These are phyloP conservation scores for Daldinia eschscholtzii DNA, from an alignment of 2,329 filamentous ascomycete species.

Conservation along the genomic window DNA sequence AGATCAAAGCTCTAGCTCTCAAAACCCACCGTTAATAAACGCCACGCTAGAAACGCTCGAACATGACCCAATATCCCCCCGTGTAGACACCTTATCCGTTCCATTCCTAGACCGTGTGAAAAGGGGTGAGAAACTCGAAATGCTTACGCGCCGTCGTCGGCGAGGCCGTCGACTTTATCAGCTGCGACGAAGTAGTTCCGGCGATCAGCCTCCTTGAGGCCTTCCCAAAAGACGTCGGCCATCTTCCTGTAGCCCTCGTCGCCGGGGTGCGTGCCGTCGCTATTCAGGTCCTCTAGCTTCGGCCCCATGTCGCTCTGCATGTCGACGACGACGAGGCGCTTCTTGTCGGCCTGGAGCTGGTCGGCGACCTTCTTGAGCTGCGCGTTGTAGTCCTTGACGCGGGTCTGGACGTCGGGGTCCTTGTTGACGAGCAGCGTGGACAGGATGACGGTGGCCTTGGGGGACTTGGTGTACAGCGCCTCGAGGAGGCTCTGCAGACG, in stretches of 20 bases:
- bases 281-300: conserved; percentile 46
- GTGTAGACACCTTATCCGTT: background rate
- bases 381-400: conserved; percentile 49
- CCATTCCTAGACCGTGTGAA: background rate
- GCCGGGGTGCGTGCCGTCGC: conserved; percentile 53
- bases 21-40: background rate
- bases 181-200: conserved; percentile 42
- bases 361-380: conserved; percentile 47
- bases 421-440: conserved; percentile 52
- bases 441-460: conserved; percentile 52
- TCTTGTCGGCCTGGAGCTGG: conserved; percentile 39
- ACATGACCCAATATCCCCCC: background rate
- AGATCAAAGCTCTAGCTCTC: background rate
- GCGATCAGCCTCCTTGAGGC: conserved; percentile 49
- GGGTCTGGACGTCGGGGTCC: conserved; percentile 44
- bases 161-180: conserved; percentile 42
- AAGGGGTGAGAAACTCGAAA: background rate
- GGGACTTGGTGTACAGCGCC: conserved; percentile 49
- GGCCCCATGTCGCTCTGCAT: conserved; percentile 51
- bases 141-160: conserved; percentile 41
- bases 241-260: conserved; percentile 55
- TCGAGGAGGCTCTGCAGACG: conserved; percentile 51
- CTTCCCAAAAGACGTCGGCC: conserved; percentile 51
- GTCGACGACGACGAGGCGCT: conserved; percentile 52
- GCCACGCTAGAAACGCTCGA: conserved; percentile 1